Base-by-base conservation (phyloP, 306 rosid genomes). In the Cyclanthera cordifolia region DNA sequence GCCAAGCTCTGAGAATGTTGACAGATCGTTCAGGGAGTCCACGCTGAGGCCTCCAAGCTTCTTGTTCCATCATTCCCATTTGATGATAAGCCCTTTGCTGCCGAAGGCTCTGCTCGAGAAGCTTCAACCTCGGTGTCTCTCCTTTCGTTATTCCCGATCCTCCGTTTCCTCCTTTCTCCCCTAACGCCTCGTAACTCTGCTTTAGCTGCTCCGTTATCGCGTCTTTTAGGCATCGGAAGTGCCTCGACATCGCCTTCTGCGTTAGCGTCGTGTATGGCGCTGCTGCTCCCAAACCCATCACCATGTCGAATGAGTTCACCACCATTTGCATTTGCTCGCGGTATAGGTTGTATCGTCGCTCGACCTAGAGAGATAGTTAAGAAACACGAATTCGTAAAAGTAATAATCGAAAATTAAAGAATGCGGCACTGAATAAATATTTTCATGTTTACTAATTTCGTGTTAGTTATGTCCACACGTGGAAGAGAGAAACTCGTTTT, bases 21-120 rank as follows among this genome's bases (percentile, higher is more conserved):
- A 94, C 99, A 71, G 99, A 94, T 11, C 99, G 86, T 76, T 94
- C 99, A 24, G 99, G 99, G 76, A 94, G 80, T 53, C 99, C 99
- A 65, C 99, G 81, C 51, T 94, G 99, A 13, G 99, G 99, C 71
- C 99, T 76, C 99, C 99, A 94, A 67, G 99, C 99, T 76, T 94
- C 99, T 75, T 90, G 99, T 37, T 94, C 99, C 95, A 94, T 85
- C 95, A 94, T 88, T 1, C 99, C 99, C 81, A 94, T 94, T 43
- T 90, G 96, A 21, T 94, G 91, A 72, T 88, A 94, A 21, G 96
- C 96, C 79, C 96, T 85, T 72, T 94, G 97, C 64, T 94, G 97
- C 27, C 99, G 82, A 2, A 94, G 74, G 78, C 97, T 94, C 76
- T 86, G 95, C 56, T 94, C 99, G 1, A 94, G 72, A 72, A 82